Evolutionary conservation across 768 basidiomycete species (phyloP).

Genomic region (Cytidiella melzeri): DNA sequence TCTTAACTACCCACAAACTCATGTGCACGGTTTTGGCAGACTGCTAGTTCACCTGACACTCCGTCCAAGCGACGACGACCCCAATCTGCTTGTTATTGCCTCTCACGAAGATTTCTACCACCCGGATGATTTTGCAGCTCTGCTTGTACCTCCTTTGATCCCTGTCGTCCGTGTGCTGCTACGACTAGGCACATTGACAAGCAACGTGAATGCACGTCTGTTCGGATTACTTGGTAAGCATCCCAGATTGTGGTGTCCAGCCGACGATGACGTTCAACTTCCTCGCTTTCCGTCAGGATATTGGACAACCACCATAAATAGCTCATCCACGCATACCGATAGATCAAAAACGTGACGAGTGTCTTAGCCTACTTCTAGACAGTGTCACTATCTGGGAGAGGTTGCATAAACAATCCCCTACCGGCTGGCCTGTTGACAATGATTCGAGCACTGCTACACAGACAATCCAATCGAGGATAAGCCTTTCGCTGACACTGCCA

Average conservation of each 20-base stretch:
- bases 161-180: conserved; percentile 32
- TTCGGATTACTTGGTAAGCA: not conserved
- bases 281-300: not conserved
- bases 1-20: not conserved
- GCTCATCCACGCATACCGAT: too few relatives aligned
- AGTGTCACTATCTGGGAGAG: too few relatives aligned
- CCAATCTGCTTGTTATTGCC: conserved; percentile 38
- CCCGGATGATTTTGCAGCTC: conserved; percentile 43
- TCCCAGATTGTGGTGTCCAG: not conserved
- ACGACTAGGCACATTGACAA: conserved; percentile 17
- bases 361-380: too few relatives aligned
- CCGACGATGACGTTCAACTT: too few relatives aligned
- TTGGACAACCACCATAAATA: not conserved
- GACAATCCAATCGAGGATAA: too few relatives aligned
- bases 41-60: conserved; percentile 47
- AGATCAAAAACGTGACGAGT: too few relatives aligned
- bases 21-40: conserved; percentile 20
- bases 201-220: conserved; percentile 14
- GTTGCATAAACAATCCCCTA: too few relatives aligned
- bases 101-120: conserved; percentile 58
- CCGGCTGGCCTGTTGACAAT: too few relatives aligned
- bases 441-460: too few relatives aligned
- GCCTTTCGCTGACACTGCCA: too few relatives aligned
- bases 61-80: conserved; percentile 28
- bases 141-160: conserved; percentile 37